Evolutionary conservation across 306 rosid genomes (phyloP).

Genomic region (Ormosia emarginata): DNA sequence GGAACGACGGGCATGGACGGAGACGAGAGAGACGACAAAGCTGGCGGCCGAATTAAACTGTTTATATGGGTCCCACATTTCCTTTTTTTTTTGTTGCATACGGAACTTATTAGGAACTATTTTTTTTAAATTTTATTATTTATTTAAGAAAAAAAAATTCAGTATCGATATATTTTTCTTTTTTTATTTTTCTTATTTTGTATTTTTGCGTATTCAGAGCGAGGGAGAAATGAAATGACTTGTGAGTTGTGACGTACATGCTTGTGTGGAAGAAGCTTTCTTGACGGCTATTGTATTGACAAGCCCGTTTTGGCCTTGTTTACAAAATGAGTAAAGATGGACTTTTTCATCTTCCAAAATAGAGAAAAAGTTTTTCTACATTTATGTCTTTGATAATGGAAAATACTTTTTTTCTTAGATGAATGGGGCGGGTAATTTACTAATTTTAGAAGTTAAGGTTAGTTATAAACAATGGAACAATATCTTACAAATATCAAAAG

Average conservation of each 20-base stretch:
- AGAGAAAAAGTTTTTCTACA: neutral
- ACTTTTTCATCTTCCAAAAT: neutral
- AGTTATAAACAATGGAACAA: neutral
- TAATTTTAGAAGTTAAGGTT: neutral
- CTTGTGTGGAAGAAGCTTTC: slow-evolving; percentile 11
- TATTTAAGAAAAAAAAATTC: neutral
- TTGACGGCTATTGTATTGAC: slow-evolving; percentile 40
- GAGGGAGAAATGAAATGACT: slow-evolving; percentile 15
- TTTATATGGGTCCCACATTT: slow-evolving; percentile 47
- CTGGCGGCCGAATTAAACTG: slow-evolving; percentile 80
- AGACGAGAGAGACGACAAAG: slow-evolving; percentile 91
- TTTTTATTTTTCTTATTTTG: neutral
- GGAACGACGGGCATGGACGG: slow-evolving; percentile 67
- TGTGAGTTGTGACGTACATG: slow-evolving; percentile 25
- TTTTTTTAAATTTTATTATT: neutral
- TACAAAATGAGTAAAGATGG: neutral
- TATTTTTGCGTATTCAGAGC: slow-evolving; percentile 2
- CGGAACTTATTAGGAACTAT: neutral
- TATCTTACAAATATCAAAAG: neutral
- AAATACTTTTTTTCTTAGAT: neutral
- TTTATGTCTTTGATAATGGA: neutral
- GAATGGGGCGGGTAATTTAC: neutral
- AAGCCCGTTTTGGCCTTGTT: slow-evolving; percentile 42
- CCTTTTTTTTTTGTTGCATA: neutral
- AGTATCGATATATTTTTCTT: neutral